Percentiles rank a stretch among this genome's conserved stretches.
These are phyloP conservation scores for Plasmodium blacklocki DNA, from an alignment of 169 alveolate genomes.

Conservation along the genomic window DNA sequence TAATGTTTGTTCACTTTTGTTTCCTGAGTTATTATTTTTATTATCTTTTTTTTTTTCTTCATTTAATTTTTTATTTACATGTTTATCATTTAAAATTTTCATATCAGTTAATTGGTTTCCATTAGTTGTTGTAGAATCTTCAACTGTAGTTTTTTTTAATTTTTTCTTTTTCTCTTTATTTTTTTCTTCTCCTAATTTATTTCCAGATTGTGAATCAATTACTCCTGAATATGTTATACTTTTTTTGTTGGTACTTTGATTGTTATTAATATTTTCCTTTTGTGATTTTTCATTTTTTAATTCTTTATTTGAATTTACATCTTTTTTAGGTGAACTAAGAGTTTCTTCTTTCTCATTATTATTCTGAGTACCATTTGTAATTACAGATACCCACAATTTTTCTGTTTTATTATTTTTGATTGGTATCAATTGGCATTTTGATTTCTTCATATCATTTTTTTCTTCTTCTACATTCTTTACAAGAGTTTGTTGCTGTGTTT, in stretches of 20 bases:
- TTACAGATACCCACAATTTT: conserved; percentile 61
- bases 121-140: neutral
- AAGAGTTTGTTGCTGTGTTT: neutral
- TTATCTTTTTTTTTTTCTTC: conserved; percentile 16
- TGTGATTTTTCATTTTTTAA: conserved; percentile 26
- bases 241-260: neutral
- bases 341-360: conserved; percentile 28
- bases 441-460: conserved; percentile 34
- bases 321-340: conserved; percentile 18
- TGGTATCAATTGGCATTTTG: conserved; percentile 41
- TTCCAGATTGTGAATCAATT: neutral
- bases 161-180: conserved; percentile 26
- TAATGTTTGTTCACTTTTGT: conserved; percentile 13
- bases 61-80: neutral
- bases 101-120: conserved; percentile 12
- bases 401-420: conserved; percentile 45
- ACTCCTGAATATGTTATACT: neutral
- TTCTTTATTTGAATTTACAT: conserved; percentile 26
- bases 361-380: conserved; percentile 46
- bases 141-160: neutral
- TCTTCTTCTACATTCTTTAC: conserved; percentile 3
- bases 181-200: conserved; percentile 28
- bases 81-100: conserved; percentile 1
- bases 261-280: conserved; percentile 3
- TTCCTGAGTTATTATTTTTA: conserved; percentile 10